Evolutionary conservation across 73 alveolate species (phyloP), one percentile per base, ranked within the genome.

Genomic region (Uronychia binucleata): DNA sequence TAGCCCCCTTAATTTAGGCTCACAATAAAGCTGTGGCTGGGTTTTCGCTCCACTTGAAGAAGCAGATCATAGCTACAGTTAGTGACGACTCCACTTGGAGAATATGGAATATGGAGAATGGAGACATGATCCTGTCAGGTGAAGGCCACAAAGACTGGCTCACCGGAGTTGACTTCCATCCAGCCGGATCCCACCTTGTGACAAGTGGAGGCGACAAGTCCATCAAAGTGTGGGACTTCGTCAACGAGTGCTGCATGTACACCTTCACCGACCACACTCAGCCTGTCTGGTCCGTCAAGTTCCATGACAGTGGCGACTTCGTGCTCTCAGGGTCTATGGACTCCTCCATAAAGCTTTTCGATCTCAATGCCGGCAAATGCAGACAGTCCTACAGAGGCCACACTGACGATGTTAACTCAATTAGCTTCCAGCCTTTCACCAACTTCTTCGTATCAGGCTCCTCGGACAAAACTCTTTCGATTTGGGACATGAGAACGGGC

Each of bases 131-230:
- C 57, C 95, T 98, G 97, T 95, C 98, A 58, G 99, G 99, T 46
- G 99, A 98, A 89, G 99, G 99, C 0, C 99, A 98, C 90, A 90
- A 97, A 94, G 99, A 98, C 87, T 98, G 99, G 99, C 96, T 98
- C 74, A 89, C 99, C 34, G 99, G 99, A 75, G 95, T 98, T 77
- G 96, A 96, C 85, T 98, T 98, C 93, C 99, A 98, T 83, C 99
- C 99, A n/a, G 95, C 96, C 57, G 99, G 99, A 31, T 94, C 98
- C 27, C 97, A 96, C 85, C 84, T 96, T 77, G 98, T 95, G 26
- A 96, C 99, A n/a, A 81, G 97, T 33, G 98, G 99, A 0, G 99
- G 99, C 0, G 99, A 98, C 86, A 95, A 98, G 46, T 90, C 99
- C 28, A 91, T 97, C 79, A 90, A 90, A 82, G 46, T 98, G 27